Conservation (phyloP, 306 rosid species). For the Mucuna pruriens region DNA sequence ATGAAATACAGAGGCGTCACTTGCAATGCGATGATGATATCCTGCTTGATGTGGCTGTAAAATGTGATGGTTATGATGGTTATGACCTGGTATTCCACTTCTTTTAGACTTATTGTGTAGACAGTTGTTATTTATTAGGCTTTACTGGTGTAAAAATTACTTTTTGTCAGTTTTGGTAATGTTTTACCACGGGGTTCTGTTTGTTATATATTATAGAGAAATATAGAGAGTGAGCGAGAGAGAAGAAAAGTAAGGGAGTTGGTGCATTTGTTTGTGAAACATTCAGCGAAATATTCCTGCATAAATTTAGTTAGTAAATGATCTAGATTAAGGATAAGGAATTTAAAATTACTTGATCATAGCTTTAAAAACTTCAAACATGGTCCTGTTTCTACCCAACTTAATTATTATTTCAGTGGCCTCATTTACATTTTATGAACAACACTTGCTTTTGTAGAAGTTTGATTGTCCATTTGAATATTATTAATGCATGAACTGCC, state of each 20-base stretch:
- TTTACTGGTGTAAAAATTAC: slow-evolving; percentile 4
- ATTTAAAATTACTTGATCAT: slow-evolving; percentile 23
- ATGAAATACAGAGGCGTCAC: slow-evolving; percentile 80
- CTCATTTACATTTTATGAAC: slow-evolving; percentile 6
- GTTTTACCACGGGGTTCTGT: not conserved
- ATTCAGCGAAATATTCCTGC: slow-evolving; percentile 32
- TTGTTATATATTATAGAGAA: slow-evolving; percentile 31
- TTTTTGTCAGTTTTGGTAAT: slow-evolving; percentile 21
- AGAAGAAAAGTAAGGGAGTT: not conserved
- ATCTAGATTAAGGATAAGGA: slow-evolving; percentile 29
- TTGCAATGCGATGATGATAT: slow-evolving; percentile 73
- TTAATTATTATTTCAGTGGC: not conserved
- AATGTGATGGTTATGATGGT: slow-evolving; percentile 97
- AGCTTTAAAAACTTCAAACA: slow-evolving; percentile 22
- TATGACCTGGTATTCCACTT: slow-evolving; percentile 86
- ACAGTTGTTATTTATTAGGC: slow-evolving; percentile 10
- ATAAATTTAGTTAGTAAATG: slow-evolving; percentile 14
- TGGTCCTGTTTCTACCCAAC: slow-evolving; percentile 13
- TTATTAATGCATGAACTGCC: not conserved
- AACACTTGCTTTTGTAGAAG: slow-evolving; percentile 12
- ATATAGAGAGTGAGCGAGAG: not conserved
- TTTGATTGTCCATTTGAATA: slow-evolving; percentile 27
- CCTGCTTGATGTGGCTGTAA: slow-evolving; percentile 78
- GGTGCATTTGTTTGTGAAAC: slow-evolving; percentile 28
- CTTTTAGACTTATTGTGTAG: not conserved